Percentiles rank a stretch among this genome's conserved stretches.
Evolutionary conservation across 257 asterid genomes (phyloP).

Genomic region (Solanum sparsipilum): DNA sequence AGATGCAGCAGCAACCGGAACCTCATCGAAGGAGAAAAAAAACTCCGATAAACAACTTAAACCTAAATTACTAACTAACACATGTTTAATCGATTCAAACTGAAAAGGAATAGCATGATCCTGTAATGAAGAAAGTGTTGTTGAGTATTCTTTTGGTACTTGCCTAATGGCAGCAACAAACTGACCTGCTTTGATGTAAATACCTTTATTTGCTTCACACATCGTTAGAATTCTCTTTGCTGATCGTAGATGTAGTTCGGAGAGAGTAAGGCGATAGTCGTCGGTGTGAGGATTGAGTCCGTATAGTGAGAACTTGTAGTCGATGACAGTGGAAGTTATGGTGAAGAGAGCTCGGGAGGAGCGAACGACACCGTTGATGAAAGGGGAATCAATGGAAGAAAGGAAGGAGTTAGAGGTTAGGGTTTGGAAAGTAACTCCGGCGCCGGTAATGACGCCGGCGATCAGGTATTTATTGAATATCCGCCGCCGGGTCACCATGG

Average conservation of each 20-base stretch:
- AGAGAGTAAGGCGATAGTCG: constrained; percentile 31
- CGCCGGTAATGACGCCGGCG: constrained; percentile 50
- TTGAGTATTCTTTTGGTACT: constrained; percentile 84
- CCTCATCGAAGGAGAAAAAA: constrained; percentile 76
- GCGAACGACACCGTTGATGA: constrained; percentile 63
- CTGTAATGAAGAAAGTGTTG: constrained; percentile 70
- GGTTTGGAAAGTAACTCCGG: constrained; percentile 35
- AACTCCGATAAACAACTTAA: constrained; percentile 46
- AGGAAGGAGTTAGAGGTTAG: constrained; percentile 5
- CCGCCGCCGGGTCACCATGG: neutral
- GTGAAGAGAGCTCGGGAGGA: constrained; percentile 70
- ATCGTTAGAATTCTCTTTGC: constrained; percentile 57
- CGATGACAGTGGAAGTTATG: constrained; percentile 54
- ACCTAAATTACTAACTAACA: constrained; percentile 52
- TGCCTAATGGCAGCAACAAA: constrained; percentile 76
- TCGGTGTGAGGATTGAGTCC: constrained; percentile 33
- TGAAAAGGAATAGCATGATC: constrained; percentile 86
- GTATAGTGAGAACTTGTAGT: constrained; percentile 63
- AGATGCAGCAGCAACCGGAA: constrained; percentile 97
- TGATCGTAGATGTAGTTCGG: constrained; percentile 82
- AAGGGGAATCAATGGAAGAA: constrained; percentile 17
- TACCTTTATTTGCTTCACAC: constrained; percentile 79
- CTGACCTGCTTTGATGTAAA: constrained; percentile 56
- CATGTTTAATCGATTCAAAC: constrained; percentile 60
- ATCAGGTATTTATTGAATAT: constrained; percentile 17